A percentile compares a stretch with the other conserved stretches of the same genome.
phyloP scores from a whole-genome alignment of 768 basidiomycete genomes.

The Antrodiella citrinella region DNA sequence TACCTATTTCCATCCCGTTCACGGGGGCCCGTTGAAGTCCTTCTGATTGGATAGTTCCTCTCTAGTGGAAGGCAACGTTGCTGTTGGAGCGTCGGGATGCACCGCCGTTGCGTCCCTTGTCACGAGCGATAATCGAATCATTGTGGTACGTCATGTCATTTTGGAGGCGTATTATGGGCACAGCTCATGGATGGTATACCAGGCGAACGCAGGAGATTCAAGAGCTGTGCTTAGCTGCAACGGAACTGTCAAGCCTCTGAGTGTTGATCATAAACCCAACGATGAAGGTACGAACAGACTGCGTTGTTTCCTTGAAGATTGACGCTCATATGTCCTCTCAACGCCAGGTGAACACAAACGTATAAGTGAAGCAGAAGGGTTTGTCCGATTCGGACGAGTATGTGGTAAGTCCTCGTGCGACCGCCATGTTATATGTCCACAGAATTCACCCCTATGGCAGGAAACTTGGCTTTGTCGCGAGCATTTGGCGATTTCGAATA shows the following conservation, averaged over 20 bases:
- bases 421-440: neutral
- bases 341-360: constrained; percentile 73
- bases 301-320: no score
- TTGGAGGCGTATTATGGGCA: no score
- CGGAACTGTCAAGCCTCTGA: constrained; percentile 82
- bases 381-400: constrained; percentile 92
- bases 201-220: constrained; percentile 99
- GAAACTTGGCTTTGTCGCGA: constrained; percentile 90
- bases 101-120: constrained; percentile 88
- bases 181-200: no score
- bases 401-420: constrained; percentile 51
- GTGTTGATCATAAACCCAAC: constrained; percentile 93
- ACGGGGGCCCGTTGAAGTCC: neutral
- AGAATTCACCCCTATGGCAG: constrained; percentile 32
- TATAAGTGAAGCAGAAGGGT: constrained; percentile 88
- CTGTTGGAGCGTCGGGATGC: constrained; percentile 88
- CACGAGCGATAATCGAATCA: constrained; percentile 69
- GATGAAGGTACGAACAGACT: constrained; percentile 56
- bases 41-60: neutral
- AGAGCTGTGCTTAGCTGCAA: constrained; percentile 79
- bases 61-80: neutral
- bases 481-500: constrained; percentile 98
- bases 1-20: constrained; percentile 6
- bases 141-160: constrained; percentile 50
- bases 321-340: no score